Evolutionary conservation across 805 yeast genomes (phyloP), one percentile per base, ranked within the genome.

Genomic region (Tetrapisispora arboricola): DNA sequence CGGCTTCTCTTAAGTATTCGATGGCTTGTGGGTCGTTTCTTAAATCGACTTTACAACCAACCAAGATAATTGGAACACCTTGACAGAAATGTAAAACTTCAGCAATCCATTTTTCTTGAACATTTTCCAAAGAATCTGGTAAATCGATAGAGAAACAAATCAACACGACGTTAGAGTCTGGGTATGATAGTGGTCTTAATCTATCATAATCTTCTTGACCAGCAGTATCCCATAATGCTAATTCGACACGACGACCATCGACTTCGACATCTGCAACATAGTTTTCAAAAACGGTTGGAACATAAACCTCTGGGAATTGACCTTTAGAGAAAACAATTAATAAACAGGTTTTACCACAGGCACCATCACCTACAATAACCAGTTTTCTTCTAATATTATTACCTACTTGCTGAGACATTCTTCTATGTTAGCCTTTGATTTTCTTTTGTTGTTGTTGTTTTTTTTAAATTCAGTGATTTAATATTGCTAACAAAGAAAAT

Each of bases 131-230:
- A 21, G 95, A 84, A 65, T 86, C 95, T 52, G 95, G 95, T 32
- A 87, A 73, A 60, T 85, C 95, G 48, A 87, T 75, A 16, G 94
- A 78, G 70, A 86, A 87, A 73, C 96, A 87, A 55, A 87, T 85
- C 60, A 87, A 73, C 45, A 87, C 83, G 48, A 87, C 96, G 61
- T 85, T 84, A 30, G 95, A 82, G 63, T 87, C 95, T 47, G 95
- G 95, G 66, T 87, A 87, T 12, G 90, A 80, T 49, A 85, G 70
- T 33, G 95, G 95, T 67, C 95, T 81, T 54, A 85, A 71, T 66
- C 95, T 83, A 65, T 86, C 95, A 62, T 87, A 87, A 70, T 88
- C 96, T 72, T 87, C 96, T 75, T 87, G 96, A 50, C 96, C 96
- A 42, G 96, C 95, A 52, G 96, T 87, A 86, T 87, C 96, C 96